phyloP scores from a whole-genome alignment of 345 rosid species.

The Hirschfeldia incana region DNA sequence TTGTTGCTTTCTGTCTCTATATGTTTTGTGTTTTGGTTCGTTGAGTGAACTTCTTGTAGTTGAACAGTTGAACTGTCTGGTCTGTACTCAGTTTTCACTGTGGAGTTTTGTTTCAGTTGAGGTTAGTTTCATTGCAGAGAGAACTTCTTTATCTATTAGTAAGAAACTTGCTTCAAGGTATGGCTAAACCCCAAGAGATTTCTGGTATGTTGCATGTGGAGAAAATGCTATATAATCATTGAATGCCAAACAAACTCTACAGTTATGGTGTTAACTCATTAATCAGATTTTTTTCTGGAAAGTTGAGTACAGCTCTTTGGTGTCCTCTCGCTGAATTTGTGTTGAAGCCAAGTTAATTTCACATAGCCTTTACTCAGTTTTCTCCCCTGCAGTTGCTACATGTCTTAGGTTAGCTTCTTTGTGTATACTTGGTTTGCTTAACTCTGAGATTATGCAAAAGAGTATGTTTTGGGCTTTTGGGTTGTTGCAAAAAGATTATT shows the following conservation, averaged over 20 bases:
- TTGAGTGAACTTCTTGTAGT: slow-evolving; percentile 18
- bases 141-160: background rate
- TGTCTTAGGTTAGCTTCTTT: background rate
- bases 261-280: background rate
- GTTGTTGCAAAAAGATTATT: too few relatives aligned
- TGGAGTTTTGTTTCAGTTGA: slow-evolving; percentile 23
- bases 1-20: slow-evolving; percentile 18
- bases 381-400: background rate
- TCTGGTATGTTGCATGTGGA: background rate
- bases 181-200: background rate
- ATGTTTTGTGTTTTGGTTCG: slow-evolving; percentile 27
- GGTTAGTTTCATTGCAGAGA: slow-evolving; percentile 4
- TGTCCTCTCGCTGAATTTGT: background rate
- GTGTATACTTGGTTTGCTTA: background rate
- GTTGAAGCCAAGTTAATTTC: background rate
- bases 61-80: slow-evolving; percentile 27
- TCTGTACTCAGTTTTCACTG: slow-evolving; percentile 37
- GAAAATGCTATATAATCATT: background rate
- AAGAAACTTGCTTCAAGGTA: background rate
- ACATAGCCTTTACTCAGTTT: background rate
- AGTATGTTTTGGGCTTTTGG: too few relatives aligned
- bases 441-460: background rate
- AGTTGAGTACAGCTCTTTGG: background rate
- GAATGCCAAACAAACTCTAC: background rate
- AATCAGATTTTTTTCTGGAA: background rate